Conservation (phyloP, 2,329 filamentous ascomycete genomes). For the Geosmithia flava region DNA sequence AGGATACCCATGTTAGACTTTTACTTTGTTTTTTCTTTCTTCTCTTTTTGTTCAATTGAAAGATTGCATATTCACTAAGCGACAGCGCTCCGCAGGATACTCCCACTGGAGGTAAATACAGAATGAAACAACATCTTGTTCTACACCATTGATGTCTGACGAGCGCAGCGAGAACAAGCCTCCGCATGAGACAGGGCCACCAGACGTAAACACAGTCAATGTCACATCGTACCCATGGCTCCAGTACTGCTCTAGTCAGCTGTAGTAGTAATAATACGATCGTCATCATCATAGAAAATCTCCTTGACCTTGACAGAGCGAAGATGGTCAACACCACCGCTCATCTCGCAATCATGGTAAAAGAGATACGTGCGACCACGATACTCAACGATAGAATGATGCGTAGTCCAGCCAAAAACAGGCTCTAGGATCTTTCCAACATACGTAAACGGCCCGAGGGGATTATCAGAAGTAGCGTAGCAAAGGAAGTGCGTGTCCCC, state of each 20-base stretch:
- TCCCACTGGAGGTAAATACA: too few species aligned
- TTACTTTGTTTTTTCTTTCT: not conserved
- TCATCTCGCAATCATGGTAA: conserved; percentile 62
- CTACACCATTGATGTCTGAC: not conserved
- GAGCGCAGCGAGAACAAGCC: not conserved
- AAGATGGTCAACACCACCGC: conserved; percentile 57
- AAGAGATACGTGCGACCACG: conserved; percentile 62
- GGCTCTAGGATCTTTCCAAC: conserved; percentile 61
- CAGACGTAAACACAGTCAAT: too few species aligned
- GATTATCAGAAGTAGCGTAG: conserved; percentile 53
- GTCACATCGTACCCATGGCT: not conserved
- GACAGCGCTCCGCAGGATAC: too few species aligned
- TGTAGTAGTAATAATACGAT: conserved; percentile 38
- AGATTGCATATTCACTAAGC: not conserved
- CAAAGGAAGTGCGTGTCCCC: conserved; percentile 66
- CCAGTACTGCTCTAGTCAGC: conserved; percentile 8
- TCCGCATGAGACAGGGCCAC: not conserved
- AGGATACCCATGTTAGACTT: not conserved
- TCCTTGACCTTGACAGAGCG: conserved; percentile 64
- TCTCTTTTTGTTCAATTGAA: not conserved
- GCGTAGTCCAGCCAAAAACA: conserved; percentile 70
- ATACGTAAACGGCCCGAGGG: conserved; percentile 63
- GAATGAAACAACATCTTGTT: not conserved
- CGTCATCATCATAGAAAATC: conserved; percentile 57
- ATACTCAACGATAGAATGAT: conserved; percentile 69